Conservation (phyloP, 305 asterid genomes). For the Fraxinus greggii region DNA sequence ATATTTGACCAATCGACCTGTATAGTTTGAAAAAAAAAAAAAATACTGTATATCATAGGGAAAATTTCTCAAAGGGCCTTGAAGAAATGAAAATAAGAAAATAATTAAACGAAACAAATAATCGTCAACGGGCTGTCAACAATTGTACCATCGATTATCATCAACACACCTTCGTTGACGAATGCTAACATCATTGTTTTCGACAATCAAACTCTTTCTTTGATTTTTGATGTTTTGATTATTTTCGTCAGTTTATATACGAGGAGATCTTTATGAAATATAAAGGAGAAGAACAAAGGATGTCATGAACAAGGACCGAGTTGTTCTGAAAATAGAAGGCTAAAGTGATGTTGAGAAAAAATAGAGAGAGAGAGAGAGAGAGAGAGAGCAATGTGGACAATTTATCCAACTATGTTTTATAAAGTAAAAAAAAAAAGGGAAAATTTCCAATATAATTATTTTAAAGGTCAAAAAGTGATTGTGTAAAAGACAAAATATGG, state of each 20-base stretch:
- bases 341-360: not conserved
- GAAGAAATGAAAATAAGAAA: too few relatives aligned
- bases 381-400: not conserved
- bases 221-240: too few relatives aligned
- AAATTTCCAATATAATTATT: not conserved
- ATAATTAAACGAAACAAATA: not conserved
- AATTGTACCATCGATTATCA: not conserved
- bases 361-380: not conserved
- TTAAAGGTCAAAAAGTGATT: not conserved
- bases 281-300: not conserved
- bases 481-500: not conserved
- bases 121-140: too few relatives aligned
- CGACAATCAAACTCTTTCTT: not conserved
- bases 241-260: not conserved
- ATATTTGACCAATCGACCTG: not conserved
- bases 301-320: not conserved
- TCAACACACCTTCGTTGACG: not conserved
- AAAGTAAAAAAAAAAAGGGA: not conserved
- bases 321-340: not conserved
- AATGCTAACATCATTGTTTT: not conserved
- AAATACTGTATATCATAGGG: not conserved
- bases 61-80: not conserved
- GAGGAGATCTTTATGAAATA: not conserved
- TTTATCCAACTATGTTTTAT: not conserved
- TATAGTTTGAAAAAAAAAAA: not conserved